Conservation (phyloP, 208 protist genomes). For the Tetramitus jugosus region DNA sequence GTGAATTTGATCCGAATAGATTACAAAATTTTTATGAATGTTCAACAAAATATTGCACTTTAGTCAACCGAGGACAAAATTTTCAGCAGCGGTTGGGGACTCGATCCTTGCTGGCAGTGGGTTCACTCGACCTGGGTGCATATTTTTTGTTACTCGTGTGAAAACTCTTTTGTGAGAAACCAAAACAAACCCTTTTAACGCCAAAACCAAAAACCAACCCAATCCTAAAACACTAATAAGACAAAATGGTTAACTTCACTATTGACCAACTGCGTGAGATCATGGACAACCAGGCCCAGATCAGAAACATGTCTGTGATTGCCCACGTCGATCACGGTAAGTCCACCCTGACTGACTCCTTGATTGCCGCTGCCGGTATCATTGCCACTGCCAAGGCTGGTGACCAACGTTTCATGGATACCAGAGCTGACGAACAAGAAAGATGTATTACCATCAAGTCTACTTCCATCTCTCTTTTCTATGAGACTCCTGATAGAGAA, state of each 20-base stretch:
- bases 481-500: conserved; percentile 40
- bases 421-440: conserved; percentile 89
- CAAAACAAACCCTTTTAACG: no score
- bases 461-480: conserved; percentile 96
- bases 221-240: no score
- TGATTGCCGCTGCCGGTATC: conserved; percentile 87
- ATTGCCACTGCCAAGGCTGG: conserved; percentile 75
- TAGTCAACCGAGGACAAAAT: no score
- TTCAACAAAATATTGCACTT: no score
- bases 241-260: conserved; percentile 68
- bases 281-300: conserved; percentile 59
- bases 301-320: conserved; percentile 72
- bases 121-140: no score
- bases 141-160: no score
- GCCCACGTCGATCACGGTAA: conserved; percentile 86
- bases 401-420: conserved; percentile 82
- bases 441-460: conserved; percentile 99
- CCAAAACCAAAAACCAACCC: no score
- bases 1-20: no score
- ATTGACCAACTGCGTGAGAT: conserved; percentile 59
- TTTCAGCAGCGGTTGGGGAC: no score
- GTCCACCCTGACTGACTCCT: conserved; percentile 95
- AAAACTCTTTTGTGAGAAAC: no score
- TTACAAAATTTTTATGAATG: no score
- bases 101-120: no score